Base-by-base conservation (phyloP, 176 grass and related monocot genomes). In the Oryza punctata region DNA sequence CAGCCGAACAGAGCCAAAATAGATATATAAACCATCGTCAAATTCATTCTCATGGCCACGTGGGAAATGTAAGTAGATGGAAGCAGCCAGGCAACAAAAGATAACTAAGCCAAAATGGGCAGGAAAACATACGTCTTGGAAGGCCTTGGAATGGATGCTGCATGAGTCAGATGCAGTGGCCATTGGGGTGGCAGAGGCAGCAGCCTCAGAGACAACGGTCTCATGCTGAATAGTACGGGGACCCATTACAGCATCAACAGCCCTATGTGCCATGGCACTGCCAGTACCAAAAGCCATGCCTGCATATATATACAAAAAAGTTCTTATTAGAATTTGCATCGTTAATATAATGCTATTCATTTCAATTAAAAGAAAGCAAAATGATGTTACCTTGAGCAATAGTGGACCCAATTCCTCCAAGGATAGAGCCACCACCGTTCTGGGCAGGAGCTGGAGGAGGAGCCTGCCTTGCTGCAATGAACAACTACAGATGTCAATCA, bases 241-340 rank as follows among this genome's bases (percentile, higher is more conserved):
- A 1, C 92, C 92, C 78, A 97, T 63, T 18, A 97, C 90, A 83
- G 90, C 81, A 89, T 97, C 95, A 59, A 97, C 95, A 75, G 88
- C 92, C 57, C 95, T 89, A 66, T 97, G 95, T 45, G 92, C 92
- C 21, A 97, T 72, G 25, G 92, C 90, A 89, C 88, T 92, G 3
- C 95, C 95, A 63, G 92, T 92, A 59, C 95, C 95, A 57, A 94
- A 97, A 5, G 92, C 95, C 92, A 97, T 79, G 21, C 95, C 94
- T 97, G 49, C 26, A 75, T 63, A 46, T 3, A 65, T 3, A 3
- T n/a, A 30, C 3, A n/a, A 57, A 49, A 26, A 47, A 77, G 30
- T 49, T 21, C 61, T 26, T 66, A 60, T 72, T 12, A 65, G 50
- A 37, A 75, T 9, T 26, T 30, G 6, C 0, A 75, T 24, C 30